phyloP scores from a whole-genome alignment of 345 rosid species.

The Pelargonium nanum region DNA sequence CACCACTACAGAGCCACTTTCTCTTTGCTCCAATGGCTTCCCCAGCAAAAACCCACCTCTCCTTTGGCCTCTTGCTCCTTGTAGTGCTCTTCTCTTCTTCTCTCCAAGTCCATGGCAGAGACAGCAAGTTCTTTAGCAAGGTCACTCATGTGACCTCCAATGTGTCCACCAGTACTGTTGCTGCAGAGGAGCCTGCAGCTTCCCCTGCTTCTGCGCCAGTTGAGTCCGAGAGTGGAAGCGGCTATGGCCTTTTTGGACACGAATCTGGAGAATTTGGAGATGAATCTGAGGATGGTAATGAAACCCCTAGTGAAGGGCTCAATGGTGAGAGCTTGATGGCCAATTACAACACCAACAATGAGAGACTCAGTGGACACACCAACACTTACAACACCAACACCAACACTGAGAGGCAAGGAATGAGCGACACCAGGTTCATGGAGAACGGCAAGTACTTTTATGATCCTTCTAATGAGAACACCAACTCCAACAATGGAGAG shows the following conservation, averaged over 20 bases:
- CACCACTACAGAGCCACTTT: background rate
- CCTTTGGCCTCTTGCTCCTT: constrained; percentile 12
- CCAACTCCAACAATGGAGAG: constrained; percentile 8
- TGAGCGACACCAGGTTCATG: constrained; percentile 52
- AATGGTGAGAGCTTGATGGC: constrained; percentile 18
- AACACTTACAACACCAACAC: constrained; percentile 19
- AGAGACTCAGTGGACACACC: constrained; percentile 14
- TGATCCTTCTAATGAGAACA: constrained; percentile 15
- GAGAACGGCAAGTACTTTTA: constrained; percentile 37
- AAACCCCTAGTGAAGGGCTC: constrained; percentile 27
- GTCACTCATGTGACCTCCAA: constrained; percentile 22
- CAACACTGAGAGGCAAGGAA: constrained; percentile 35
- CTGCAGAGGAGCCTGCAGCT: constrained; percentile 8
- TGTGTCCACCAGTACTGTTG: constrained; percentile 1
- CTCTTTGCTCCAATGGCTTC: constrained; percentile 28
- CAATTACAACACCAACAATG: constrained; percentile 12
- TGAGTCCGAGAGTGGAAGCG: constrained; percentile 14
- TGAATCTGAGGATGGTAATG: constrained; percentile 17
- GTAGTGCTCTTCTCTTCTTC: constrained; percentile 14
- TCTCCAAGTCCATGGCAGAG: constrained; percentile 35
- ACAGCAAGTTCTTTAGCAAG: constrained; percentile 55
- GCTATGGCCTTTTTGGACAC: constrained; percentile 36
- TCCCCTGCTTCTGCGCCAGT: constrained; percentile 15
- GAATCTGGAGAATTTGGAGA: constrained; percentile 23
- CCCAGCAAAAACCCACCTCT: constrained; percentile 1